A percentile compares a stretch with the other conserved stretches of the same genome.
Conservation (phyloP, 1,284 basidiomycete species). For the Cutaneotrichosporon sp. region DNA sequence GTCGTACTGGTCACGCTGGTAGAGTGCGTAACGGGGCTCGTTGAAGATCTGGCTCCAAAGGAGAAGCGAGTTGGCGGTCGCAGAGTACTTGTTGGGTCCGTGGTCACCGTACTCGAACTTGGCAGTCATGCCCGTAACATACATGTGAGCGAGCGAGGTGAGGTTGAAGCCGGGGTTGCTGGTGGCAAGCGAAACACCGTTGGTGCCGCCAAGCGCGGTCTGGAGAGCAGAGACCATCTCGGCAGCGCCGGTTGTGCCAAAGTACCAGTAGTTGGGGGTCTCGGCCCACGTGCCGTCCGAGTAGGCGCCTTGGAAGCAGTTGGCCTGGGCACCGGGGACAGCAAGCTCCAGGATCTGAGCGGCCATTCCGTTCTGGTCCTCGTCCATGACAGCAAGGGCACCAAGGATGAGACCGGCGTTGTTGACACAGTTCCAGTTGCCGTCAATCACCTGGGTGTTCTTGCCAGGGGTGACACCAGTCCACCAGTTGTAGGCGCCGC, state of each 20-base stretch:
- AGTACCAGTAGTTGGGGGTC: constrained; percentile 95
- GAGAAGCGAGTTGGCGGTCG: constrained; percentile 56
- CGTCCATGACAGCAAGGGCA: constrained; percentile 82
- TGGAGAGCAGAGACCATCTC: constrained; percentile 82
- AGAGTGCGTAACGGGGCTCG: constrained; percentile 73
- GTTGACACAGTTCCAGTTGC: constrained; percentile 98
- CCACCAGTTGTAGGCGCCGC: constrained; percentile 56
- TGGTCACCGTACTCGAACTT: constrained; percentile 90
- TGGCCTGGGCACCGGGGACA: constrained; percentile 54
- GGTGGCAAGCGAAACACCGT: constrained; percentile 63
- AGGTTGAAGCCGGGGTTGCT: constrained; percentile 68
- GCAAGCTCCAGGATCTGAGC: constrained; percentile 9
- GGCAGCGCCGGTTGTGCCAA: constrained; percentile 88
- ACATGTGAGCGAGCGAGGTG: constrained; percentile 90
- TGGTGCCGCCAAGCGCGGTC: constrained; percentile 81
- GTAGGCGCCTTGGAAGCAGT: constrained; percentile 67
- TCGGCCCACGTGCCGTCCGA: constrained; percentile 92
- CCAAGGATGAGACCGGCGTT: constrained; percentile 88
- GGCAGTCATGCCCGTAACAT: constrained; percentile 76
- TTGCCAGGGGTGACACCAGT: constrained; percentile 29
- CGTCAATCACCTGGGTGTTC: constrained; percentile 50
- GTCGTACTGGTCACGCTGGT: constrained; percentile 89
- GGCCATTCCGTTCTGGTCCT: constrained; percentile 60
- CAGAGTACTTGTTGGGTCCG: constrained; percentile 84
- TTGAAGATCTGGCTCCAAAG: constrained; percentile 69